These are phyloP conservation scores for Adiantum capillusveneris DNA, from an alignment of 75 land plant genomes.

Conservation along the genomic window DNA sequence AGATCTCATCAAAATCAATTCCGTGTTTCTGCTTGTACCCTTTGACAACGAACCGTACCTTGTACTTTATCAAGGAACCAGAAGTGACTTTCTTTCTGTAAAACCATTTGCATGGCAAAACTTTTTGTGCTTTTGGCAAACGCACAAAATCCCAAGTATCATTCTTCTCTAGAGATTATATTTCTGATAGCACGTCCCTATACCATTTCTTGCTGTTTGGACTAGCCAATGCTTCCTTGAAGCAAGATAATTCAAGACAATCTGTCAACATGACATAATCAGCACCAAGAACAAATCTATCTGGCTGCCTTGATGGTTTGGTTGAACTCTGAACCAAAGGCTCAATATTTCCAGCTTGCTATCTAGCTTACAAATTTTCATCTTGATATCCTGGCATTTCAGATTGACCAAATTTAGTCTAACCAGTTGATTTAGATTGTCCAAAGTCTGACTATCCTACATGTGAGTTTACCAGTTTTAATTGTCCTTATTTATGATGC, in stretches of 20 bases:
- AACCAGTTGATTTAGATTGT: background rate
- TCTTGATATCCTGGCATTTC: background rate
- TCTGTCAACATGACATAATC: too few species aligned
- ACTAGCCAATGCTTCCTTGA: too few species aligned
- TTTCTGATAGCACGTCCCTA: too few species aligned
- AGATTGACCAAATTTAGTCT: background rate
- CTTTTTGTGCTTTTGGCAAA: background rate
- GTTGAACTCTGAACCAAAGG: too few species aligned
- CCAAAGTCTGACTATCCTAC: background rate
- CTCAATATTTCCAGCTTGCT: too few species aligned
- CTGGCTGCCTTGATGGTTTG: too few species aligned
- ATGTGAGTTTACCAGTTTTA: too few species aligned
- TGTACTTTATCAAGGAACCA: background rate
- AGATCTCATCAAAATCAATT: slow-evolving; percentile 9
- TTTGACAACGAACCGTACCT: background rate
- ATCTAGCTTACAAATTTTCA: background rate
- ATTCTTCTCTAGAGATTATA: background rate
- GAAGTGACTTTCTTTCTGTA: background rate
- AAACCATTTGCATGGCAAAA: background rate
- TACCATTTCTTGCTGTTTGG: too few species aligned
- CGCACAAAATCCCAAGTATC: slow-evolving; percentile 2
- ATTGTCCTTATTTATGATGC: too few species aligned
- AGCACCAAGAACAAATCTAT: too few species aligned
- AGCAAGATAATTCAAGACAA: too few species aligned
- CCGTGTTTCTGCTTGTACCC: background rate